Percentiles rank a stretch among this genome's conserved stretches.
phyloP scores from a whole-genome alignment of 2,329 filamentous ascomycete genomes.

The Dactylellina sp. region DNA sequence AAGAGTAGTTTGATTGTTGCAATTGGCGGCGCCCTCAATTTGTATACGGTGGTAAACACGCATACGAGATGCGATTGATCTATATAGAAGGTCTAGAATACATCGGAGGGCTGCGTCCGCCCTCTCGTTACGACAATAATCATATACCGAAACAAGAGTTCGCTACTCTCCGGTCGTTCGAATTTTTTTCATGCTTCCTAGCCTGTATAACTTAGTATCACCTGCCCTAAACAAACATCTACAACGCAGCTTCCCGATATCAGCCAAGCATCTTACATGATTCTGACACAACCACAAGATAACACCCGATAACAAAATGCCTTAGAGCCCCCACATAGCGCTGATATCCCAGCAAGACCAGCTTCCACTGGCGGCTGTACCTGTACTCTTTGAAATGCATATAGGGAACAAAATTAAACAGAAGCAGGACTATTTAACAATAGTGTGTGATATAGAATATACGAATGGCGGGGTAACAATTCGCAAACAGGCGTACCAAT shows the following conservation, averaged over 20 bases:
- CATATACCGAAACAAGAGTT: background rate
- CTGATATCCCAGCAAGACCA: background rate
- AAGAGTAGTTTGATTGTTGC: no score
- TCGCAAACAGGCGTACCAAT: background rate
- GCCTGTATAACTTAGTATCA: background rate
- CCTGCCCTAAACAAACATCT: constrained; percentile 30
- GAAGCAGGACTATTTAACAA: no score
- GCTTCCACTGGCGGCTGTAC: constrained; percentile 30
- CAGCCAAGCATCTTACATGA: constrained; percentile 40
- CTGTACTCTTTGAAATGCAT: constrained; percentile 15
- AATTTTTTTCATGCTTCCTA: background rate
- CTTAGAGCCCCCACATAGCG: constrained; percentile 31
- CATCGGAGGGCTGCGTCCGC: constrained; percentile 31
- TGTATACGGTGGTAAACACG: no score
- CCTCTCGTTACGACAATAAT: background rate
- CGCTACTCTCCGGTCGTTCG: constrained; percentile 6
- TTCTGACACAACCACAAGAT: constrained; percentile 39
- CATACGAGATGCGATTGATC: background rate
- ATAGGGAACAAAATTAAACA: no score
- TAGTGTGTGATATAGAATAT: no score
- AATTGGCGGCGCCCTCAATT: no score
- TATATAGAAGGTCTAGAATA: constrained; percentile 19
- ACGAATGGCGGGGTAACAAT: background rate
- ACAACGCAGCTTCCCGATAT: constrained; percentile 45
- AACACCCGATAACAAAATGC: constrained; percentile 38